Conservation (phyloP, 129 eudicot genomes). For the Tanacetum coccineum region DNA sequence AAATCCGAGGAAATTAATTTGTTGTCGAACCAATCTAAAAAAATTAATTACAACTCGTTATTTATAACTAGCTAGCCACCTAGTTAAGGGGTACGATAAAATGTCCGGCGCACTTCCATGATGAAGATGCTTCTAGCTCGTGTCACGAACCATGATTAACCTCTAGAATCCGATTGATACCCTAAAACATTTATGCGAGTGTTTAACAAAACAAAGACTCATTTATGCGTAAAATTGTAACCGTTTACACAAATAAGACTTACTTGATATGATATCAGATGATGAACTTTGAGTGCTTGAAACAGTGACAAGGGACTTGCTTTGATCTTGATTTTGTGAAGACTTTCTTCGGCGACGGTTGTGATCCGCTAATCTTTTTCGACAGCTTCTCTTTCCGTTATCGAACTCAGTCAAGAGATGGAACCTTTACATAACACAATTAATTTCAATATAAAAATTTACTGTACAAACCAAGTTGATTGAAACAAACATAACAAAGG, state of each 20-base stretch:
- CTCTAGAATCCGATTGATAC: slow-evolving; percentile 78
- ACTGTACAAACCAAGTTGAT: neutral
- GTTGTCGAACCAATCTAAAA: slow-evolving; percentile 36
- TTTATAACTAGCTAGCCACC: slow-evolving; percentile 33
- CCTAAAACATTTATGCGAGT: slow-evolving; percentile 31
- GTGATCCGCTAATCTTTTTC: slow-evolving; percentile 92
- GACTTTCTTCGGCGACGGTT: slow-evolving; percentile 85
- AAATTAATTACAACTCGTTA: slow-evolving; percentile 37
- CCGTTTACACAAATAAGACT: neutral
- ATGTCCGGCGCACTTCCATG: slow-evolving; percentile 43
- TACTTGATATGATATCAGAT: slow-evolving; percentile 62
- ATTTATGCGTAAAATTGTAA: neutral
- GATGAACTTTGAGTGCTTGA: slow-evolving; percentile 47
- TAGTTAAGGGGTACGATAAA: slow-evolving; percentile 31
- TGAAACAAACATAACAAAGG: neutral
- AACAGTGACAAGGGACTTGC: slow-evolving; percentile 34
- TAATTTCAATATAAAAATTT: neutral
- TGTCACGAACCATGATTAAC: slow-evolving; percentile 39
- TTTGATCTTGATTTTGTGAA: slow-evolving; percentile 47
- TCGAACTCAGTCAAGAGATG: slow-evolving; percentile 90
- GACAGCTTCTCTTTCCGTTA: slow-evolving; percentile 93
- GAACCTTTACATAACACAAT: slow-evolving; percentile 38
- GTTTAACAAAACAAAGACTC: neutral
- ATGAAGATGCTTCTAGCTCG: slow-evolving; percentile 39
- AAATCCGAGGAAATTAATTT: slow-evolving; percentile 30